Percentiles rank a stretch among this genome's conserved stretches.
Conservation (phyloP, 805 yeast genomes). For the Candida michaelii region DNA sequence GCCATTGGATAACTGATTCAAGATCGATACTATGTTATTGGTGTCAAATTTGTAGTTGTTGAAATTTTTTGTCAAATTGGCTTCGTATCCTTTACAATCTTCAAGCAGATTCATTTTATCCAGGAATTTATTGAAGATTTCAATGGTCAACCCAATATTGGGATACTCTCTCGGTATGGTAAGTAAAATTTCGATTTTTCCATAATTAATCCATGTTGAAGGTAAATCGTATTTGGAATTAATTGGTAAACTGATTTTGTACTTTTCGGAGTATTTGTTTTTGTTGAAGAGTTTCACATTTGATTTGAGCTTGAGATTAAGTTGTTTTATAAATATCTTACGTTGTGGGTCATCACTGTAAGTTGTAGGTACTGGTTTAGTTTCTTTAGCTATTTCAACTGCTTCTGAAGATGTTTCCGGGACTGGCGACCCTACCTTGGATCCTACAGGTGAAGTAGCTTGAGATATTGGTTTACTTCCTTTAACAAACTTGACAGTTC, state of each 20-base stretch:
- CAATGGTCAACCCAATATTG: slow-evolving; percentile 19
- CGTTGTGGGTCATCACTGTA: slow-evolving; percentile 12
- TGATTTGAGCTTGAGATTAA: slow-evolving; percentile 27
- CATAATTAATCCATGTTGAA: slow-evolving; percentile 26
- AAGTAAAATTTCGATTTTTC: slow-evolving; percentile 29
- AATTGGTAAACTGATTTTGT: slow-evolving; percentile 34
- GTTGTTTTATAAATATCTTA: slow-evolving; percentile 22
- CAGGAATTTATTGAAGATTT: slow-evolving; percentile 31
- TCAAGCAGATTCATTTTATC: slow-evolving; percentile 17
- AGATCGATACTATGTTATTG: slow-evolving; percentile 22
- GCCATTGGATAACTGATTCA: slow-evolving; percentile 35
- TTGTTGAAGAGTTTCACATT: slow-evolving; percentile 28
- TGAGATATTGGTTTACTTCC: slow-evolving; percentile 13
- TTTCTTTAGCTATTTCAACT: no score
- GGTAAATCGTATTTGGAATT: slow-evolving; percentile 20
- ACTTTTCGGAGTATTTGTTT: slow-evolving; percentile 24
- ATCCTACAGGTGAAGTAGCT: slow-evolving; percentile 5
- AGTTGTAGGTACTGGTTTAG: slow-evolving; percentile 2
- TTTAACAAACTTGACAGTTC: slow-evolving; percentile 61
- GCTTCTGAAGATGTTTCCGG: no score
- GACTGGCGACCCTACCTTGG: not conserved
- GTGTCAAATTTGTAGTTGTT: slow-evolving; percentile 16
- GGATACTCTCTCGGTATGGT: slow-evolving; percentile 37
- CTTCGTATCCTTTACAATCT: slow-evolving; percentile 20
- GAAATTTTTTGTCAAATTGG: slow-evolving; percentile 25